Conservation (phyloP, 2,329 filamentous ascomycete species). For the Lasiodiplodia gonubiensis region DNA sequence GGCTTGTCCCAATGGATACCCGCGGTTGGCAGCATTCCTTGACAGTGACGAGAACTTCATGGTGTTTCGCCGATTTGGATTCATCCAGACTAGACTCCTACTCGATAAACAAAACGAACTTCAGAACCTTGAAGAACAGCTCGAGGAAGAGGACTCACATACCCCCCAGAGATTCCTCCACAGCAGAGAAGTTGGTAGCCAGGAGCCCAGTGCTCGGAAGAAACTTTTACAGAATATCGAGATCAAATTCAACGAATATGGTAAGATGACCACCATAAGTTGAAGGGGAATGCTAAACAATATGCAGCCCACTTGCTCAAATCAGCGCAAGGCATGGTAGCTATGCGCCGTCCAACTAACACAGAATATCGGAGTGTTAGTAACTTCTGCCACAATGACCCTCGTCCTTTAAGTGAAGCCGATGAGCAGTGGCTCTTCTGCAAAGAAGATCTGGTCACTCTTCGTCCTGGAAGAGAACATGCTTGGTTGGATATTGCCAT, state of each 20-base stretch:
- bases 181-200: not conserved
- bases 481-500: constrained; percentile 48
- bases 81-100: constrained; percentile 47
- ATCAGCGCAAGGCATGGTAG: not conserved
- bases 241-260: not conserved
- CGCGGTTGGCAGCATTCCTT: constrained; percentile 46
- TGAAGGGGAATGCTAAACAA: not conserved
- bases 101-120: constrained; percentile 40
- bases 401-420: not conserved
- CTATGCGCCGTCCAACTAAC: not conserved
- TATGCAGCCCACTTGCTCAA: not conserved
- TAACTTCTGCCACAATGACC: not conserved
- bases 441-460: constrained; percentile 50
- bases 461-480: constrained; percentile 46
- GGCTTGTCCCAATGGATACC: constrained; percentile 41
- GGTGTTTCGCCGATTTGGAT: constrained; percentile 51
- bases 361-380: not conserved
- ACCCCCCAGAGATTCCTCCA: not conserved
- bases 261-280: not conserved
- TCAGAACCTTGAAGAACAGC: constrained; percentile 31
- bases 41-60: constrained; percentile 52
- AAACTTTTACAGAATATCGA: not conserved
- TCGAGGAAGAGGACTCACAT: not conserved
- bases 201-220: not conserved
- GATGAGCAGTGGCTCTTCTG: constrained; percentile 41